phyloP scores from a whole-genome alignment of 345 rosid genomes.

The Lepidium sativum region DNA sequence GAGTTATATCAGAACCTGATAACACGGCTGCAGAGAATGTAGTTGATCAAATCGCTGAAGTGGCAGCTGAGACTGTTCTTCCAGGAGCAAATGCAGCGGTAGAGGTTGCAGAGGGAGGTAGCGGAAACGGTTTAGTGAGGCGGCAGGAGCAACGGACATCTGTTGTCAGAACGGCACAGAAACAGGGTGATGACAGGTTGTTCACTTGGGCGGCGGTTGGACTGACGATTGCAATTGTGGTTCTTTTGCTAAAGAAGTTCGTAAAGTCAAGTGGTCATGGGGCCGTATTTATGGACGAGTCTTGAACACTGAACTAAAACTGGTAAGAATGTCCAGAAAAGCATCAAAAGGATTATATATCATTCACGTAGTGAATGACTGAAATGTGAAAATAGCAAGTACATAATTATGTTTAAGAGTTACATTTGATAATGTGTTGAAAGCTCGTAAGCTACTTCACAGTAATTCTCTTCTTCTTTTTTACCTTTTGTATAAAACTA shows the following conservation, averaged over 20 bases:
- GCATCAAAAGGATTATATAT: not conserved
- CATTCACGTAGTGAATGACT: not conserved
- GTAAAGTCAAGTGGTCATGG: constrained; percentile 73
- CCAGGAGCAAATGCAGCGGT: constrained; percentile 17
- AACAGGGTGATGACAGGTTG: constrained; percentile 65
- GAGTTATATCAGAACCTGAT: constrained; percentile 14
- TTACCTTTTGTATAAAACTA: not conserved
- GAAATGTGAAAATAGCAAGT: not conserved
- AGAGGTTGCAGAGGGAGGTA: constrained; percentile 14
- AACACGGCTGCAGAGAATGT: constrained; percentile 26
- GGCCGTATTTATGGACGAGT: constrained; percentile 63
- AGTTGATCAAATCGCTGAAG: constrained; percentile 36
- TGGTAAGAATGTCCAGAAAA: not conserved
- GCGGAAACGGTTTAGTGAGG: not conserved
- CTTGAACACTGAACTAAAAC: not conserved
- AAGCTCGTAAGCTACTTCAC: not conserved
- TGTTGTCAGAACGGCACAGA: constrained; percentile 21
- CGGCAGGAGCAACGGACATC: not conserved
- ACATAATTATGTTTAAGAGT: not conserved
- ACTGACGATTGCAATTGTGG: constrained; percentile 74
- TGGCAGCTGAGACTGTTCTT: constrained; percentile 22
- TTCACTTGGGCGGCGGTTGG: constrained; percentile 90
- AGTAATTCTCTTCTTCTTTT: not conserved
- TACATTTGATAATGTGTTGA: not conserved
- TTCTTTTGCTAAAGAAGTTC: constrained; percentile 79